Evolutionary conservation across 2,329 filamentous ascomycete genomes (phyloP).

Genomic region (Nigrograna mackinnonii): DNA sequence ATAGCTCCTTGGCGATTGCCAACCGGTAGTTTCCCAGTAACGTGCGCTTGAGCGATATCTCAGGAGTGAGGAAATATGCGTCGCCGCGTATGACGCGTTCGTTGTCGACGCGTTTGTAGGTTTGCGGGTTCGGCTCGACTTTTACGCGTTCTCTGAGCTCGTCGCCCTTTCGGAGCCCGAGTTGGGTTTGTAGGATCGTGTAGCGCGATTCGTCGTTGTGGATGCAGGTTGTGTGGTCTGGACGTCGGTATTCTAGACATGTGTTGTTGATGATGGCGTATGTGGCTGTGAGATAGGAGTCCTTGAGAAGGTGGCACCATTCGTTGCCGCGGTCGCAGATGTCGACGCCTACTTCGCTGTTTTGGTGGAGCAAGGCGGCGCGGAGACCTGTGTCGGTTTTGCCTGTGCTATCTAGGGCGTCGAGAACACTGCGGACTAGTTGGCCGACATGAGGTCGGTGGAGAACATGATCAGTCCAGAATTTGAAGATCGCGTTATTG

Average conservation of each 20-base stretch:
- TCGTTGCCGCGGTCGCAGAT: neutral
- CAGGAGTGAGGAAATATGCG: too few relatives aligned
- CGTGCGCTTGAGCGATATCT: too few relatives aligned
- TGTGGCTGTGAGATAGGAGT: constrained; percentile 1
- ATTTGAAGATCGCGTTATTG: constrained; percentile 1
- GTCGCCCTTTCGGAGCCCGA: too few relatives aligned
- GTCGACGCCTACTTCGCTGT: neutral
- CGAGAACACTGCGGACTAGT: constrained; percentile 1
- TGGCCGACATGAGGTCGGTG: neutral
- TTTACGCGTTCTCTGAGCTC: too few relatives aligned
- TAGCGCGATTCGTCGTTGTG: constrained; percentile 1
- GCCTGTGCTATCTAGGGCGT: constrained; percentile 1
- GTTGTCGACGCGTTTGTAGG: too few relatives aligned
- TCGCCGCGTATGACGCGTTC: too few relatives aligned
- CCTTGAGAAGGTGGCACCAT: neutral
- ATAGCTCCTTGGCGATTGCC: too few relatives aligned
- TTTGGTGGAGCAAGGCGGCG: neutral
- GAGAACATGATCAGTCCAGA: neutral
- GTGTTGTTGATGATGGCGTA: constrained; percentile 1
- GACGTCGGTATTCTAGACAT: constrained; percentile 1
- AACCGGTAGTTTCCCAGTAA: too few relatives aligned
- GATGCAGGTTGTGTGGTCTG: neutral
- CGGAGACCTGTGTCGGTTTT: neutral
- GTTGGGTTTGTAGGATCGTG: constrained; percentile 1
- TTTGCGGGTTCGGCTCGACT: too few relatives aligned